Base-by-base conservation (phyloP, 306 rosid species). In the Oemleria cerasiformis region DNA sequence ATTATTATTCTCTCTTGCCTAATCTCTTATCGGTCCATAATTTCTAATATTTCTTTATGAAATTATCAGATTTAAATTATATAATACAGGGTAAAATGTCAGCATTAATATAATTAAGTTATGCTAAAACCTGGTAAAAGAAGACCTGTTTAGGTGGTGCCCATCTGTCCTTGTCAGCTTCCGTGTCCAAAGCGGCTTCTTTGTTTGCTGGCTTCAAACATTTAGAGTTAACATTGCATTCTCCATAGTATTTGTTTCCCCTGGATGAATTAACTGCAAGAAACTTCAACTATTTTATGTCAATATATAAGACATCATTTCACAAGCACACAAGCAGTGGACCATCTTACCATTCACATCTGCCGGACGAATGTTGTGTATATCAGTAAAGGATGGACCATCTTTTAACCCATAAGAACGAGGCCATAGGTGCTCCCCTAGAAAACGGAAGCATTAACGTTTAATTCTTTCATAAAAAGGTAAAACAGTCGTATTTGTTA, bases 391-490 rank as follows among this genome's bases (percentile, higher is more conserved):
- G 34, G 96, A 82, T 61, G 89, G 80, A 59, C 86, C 89, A 23
- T 42, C n/a, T 61, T 65, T 77, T 64, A 90, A 59, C 49, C 96
- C 96, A 85, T 84, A 90, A 66, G 92, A 90, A 63, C 90, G 89
- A 58, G 96, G 96, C 92, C 96, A 87, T 43, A 87, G 85, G 79
- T 85, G 92, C 72, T 87, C 96, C 85, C 96, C 91, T 87, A 78
- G 42, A 50, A 74, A 57, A 36, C 15, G 48, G 54, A 19, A 23
- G 42, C 19, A 16, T 23, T 30, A 64, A 66, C 42, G 21, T 23
- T 42, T 15, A 14, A 65, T 5, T 45, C 34, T 41, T 58, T 34
- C 23, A 14, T 6, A 66, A 30, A 14, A 23, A 20, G 17, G 9
- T 3, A 41, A 9, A 41, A 34, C 9, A 70, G 53, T 43, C 17